phyloP scores from a whole-genome alignment of 2,329 filamentous ascomycete species.

The Cladosporium sp. region DNA sequence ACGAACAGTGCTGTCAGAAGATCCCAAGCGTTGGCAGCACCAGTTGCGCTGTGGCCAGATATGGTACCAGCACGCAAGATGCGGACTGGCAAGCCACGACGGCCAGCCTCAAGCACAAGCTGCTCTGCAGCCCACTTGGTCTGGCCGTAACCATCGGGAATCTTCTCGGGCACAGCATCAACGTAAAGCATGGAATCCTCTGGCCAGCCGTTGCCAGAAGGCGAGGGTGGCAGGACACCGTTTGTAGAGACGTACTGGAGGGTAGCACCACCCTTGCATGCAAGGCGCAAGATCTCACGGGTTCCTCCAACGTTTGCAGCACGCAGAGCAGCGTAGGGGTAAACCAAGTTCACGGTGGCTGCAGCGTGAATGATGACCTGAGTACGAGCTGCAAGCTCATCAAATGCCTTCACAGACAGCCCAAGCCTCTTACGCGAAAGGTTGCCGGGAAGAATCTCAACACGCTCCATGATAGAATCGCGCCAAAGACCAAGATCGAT shows the following conservation, averaged over 20 bases:
- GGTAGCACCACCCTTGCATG: conserved; percentile 65
- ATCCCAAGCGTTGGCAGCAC: conserved; percentile 77
- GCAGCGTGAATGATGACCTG: conserved; percentile 76
- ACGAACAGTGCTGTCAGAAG: conserved; percentile 73
- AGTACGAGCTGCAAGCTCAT: conserved; percentile 63
- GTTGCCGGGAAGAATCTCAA: conserved; percentile 74
- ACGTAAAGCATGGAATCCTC: conserved; percentile 68
- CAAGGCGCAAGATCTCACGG: conserved; percentile 70
- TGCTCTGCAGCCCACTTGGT: conserved; percentile 81
- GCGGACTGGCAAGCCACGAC: conserved; percentile 67
- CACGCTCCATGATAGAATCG: conserved; percentile 73
- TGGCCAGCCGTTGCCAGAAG: conserved; percentile 63
- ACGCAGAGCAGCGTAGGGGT: conserved; percentile 75
- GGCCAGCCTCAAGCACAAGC: conserved; percentile 67
- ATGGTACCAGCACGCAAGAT: conserved; percentile 76
- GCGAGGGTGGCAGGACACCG: conserved; percentile 70
- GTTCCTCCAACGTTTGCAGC: conserved; percentile 79
- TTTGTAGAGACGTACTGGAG: conserved; percentile 80
- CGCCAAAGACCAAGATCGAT: conserved; percentile 78
- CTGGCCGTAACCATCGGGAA: conserved; percentile 73
- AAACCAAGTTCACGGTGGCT: conserved; percentile 77
- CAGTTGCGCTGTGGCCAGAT: conserved; percentile 72
- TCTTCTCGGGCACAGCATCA: conserved; percentile 66
- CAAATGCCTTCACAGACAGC: conserved; percentile 64
- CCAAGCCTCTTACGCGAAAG: conserved; percentile 68